These are phyloP conservation scores for Dysphania ambrosioides DNA, from an alignment of 148 eudicot genomes.

Conservation along the genomic window DNA sequence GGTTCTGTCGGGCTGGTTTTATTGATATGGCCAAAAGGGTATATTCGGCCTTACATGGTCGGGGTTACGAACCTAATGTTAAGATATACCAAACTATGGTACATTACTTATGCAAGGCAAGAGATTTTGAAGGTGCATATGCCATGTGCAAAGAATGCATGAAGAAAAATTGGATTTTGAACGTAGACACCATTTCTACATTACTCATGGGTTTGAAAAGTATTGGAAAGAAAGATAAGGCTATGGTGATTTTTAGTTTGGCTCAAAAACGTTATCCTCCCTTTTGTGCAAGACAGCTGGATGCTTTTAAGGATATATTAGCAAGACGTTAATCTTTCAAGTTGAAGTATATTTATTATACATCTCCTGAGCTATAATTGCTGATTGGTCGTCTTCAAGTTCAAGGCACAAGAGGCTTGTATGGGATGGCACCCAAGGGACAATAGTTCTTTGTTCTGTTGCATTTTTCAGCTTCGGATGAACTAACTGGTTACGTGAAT, in stretches of 20 bases:
- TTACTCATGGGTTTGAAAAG: slow-evolving; percentile 57
- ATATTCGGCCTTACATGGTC: slow-evolving; percentile 50
- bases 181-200: slow-evolving; percentile 48
- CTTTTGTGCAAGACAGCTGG: slow-evolving; percentile 38
- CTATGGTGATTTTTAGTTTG: slow-evolving; percentile 45
- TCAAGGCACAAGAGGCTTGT: not conserved
- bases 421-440: not conserved
- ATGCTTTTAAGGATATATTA: slow-evolving; percentile 43
- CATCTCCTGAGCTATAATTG: not conserved
- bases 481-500: slow-evolving; percentile 1
- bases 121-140: slow-evolving; percentile 65
- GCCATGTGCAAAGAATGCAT: slow-evolving; percentile 63
- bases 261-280: slow-evolving; percentile 49
- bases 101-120: slow-evolving; percentile 63
- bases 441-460: not conserved
- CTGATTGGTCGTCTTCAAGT: slow-evolving; percentile 1
- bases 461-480: not conserved
- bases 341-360: not conserved
- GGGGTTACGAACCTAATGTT: slow-evolving; percentile 58
- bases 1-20: slow-evolving; percentile 62
- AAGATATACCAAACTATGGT: slow-evolving; percentile 84
- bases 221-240: slow-evolving; percentile 52
- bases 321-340: slow-evolving; percentile 19
- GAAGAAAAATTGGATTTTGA: slow-evolving; percentile 56
- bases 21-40: slow-evolving; percentile 72